phyloP scores from a whole-genome alignment of 2,329 filamentous ascomycete species.

The Pseudocercospora fijiensis region DNA sequence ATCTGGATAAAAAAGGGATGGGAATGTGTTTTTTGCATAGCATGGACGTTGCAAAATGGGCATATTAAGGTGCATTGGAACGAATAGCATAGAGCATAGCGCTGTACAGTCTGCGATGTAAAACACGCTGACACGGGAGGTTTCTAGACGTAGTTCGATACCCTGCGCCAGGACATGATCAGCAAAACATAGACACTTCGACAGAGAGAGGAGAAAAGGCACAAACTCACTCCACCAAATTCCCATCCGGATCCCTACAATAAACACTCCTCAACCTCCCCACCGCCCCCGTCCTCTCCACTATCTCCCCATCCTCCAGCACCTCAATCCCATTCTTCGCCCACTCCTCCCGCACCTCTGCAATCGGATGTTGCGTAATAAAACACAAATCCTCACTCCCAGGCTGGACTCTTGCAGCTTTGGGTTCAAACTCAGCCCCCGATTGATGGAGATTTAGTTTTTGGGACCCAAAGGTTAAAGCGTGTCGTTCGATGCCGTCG shows the following conservation, averaged over 20 bases:
- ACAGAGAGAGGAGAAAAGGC: not conserved
- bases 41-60: not conserved
- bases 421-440: conserved; percentile 61
- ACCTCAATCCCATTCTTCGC: conserved; percentile 47
- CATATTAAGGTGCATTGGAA: not conserved
- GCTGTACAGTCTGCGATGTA: too few species aligned
- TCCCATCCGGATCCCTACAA: conserved; percentile 61
- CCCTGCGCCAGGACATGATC: not conserved
- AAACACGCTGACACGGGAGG: not conserved
- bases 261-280: conserved; percentile 60
- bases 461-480: conserved; percentile 57
- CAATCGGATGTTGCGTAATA: conserved; percentile 53
- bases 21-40: not conserved
- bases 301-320: conserved; percentile 52
- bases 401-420: conserved; percentile 54
- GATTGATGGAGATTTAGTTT: conserved; percentile 61
- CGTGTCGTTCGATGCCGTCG: conserved; percentile 41
- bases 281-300: conserved; percentile 56
- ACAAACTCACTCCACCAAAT: conserved; percentile 58
- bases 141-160: not conserved
- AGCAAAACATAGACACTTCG: not conserved
- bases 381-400: conserved; percentile 63
- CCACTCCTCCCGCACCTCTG: conserved; percentile 47
- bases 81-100: not conserved
- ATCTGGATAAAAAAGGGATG: not conserved